Conservation (phyloP, 2,329 filamentous ascomycete species). For the Sclerotinia sclerotiorum region DNA sequence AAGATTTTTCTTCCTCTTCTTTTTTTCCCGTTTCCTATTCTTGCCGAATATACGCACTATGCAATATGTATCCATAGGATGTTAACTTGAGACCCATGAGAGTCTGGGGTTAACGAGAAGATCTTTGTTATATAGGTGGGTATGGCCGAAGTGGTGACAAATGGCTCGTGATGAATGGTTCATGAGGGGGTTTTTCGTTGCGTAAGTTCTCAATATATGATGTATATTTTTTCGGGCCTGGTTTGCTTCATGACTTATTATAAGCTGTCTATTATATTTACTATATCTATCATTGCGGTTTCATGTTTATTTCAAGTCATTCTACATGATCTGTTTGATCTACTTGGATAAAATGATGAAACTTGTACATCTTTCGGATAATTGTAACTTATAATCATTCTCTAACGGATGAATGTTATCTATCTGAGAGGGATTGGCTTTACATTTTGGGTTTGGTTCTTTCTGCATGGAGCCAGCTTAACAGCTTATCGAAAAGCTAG, state of each 20-base stretch:
- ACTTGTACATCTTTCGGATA: neutral
- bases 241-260: neutral
- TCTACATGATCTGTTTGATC: neutral
- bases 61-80: neutral
- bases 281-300: neutral
- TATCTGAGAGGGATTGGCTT: neutral
- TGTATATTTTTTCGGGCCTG: neutral
- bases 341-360: neutral
- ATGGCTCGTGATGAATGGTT: slow-evolving; percentile 11
- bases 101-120: slow-evolving; percentile 12
- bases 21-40: neutral
- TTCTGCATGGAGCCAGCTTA: no score
- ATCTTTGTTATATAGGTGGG: slow-evolving; percentile 4
- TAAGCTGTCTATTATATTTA: neutral
- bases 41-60: neutral
- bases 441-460: neutral
- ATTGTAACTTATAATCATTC: no score
- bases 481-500: neutral
- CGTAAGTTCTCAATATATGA: neutral
- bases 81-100: neutral
- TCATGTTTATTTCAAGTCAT: neutral
- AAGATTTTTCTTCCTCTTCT: slow-evolving; percentile 5
- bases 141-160: slow-evolving; percentile 19
- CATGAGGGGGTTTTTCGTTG: neutral
- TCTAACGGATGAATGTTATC: no score